Percentiles rank a stretch among this genome's conserved stretches.
These are phyloP conservation scores for Rhododendron vialii DNA, from an alignment of 148 eudicot species.

Conservation along the genomic window DNA sequence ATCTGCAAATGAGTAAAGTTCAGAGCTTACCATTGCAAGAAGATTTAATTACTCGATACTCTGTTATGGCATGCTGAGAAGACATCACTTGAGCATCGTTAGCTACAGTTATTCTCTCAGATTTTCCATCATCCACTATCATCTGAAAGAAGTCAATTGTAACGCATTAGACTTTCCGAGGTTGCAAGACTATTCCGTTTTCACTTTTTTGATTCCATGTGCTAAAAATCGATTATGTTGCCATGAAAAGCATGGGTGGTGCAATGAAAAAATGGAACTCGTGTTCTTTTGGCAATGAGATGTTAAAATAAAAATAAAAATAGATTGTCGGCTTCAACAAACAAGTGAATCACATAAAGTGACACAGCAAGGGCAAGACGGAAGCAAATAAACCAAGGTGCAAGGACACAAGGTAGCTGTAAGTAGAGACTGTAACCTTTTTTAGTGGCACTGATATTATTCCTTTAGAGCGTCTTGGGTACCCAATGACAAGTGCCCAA, in stretches of 20 bases:
- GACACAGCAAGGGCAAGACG: not conserved
- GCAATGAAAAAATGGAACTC: not conserved
- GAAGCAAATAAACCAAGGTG: not conserved
- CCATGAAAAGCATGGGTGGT: not conserved
- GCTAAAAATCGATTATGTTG: not conserved
- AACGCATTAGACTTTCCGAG: not conserved
- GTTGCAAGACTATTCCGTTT: not conserved
- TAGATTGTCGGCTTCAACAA: not conserved
- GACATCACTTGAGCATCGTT: slow-evolving; percentile 29
- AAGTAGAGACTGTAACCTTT: slow-evolving; percentile 43
- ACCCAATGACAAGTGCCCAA: slow-evolving; percentile 94
- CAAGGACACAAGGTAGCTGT: not conserved
- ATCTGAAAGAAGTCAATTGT: slow-evolving; percentile 35
- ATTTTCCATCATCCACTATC: slow-evolving; percentile 77
- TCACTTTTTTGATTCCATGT: not conserved
- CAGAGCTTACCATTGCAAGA: slow-evolving; percentile 54
- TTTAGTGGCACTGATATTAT: slow-evolving; percentile 58
- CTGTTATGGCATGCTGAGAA: slow-evolving; percentile 83
- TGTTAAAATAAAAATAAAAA: not conserved
- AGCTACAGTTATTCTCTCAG: slow-evolving; percentile 69
- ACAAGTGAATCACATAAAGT: not conserved
- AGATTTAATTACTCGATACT: slow-evolving; percentile 69
- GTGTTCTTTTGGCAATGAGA: not conserved
- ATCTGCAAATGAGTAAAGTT: not conserved
- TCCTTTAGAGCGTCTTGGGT: slow-evolving; percentile 63